phyloP scores from a whole-genome alignment of 139 green algal genomes.

The Bryopsis sp. region DNA sequence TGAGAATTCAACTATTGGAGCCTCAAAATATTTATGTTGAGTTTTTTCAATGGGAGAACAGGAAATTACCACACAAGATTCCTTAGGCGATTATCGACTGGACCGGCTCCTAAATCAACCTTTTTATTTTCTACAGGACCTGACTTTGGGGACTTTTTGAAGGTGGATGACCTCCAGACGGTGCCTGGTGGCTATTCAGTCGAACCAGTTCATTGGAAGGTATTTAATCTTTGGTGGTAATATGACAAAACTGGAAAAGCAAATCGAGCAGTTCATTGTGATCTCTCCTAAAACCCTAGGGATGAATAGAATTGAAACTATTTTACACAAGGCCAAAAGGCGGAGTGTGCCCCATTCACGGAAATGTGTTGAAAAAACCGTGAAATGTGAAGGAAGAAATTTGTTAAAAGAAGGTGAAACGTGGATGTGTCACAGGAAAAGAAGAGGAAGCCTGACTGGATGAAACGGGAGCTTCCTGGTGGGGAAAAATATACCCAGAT shows the following conservation, averaged over 20 bases:
- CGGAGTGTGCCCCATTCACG: no score
- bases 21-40: no score
- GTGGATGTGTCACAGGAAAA: conserved; percentile 43
- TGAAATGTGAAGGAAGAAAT: not conserved
- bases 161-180: conserved; percentile 28
- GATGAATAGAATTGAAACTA: not conserved
- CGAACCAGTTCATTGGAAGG: conserved; percentile 66
- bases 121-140: conserved; percentile 44
- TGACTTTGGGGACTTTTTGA: conserved; percentile 63
- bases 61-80: no score
- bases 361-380: not conserved
- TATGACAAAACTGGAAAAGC: not conserved
- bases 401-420: not conserved
- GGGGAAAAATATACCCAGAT: conserved; percentile 86
- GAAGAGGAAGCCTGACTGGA: conserved; percentile 92
- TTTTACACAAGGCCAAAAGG: no score
- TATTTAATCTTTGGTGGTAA: conserved; percentile 18
- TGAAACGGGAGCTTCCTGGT: conserved; percentile 83
- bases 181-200: conserved; percentile 55
- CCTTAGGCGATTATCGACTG: no score
- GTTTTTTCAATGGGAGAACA: no score
- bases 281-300: not conserved
- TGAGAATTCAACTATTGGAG: no score
- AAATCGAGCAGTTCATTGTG: not conserved
- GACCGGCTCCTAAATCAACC: no score